Conservation (phyloP, 805 yeast species). For the Yamadazyma tumulicola region DNA sequence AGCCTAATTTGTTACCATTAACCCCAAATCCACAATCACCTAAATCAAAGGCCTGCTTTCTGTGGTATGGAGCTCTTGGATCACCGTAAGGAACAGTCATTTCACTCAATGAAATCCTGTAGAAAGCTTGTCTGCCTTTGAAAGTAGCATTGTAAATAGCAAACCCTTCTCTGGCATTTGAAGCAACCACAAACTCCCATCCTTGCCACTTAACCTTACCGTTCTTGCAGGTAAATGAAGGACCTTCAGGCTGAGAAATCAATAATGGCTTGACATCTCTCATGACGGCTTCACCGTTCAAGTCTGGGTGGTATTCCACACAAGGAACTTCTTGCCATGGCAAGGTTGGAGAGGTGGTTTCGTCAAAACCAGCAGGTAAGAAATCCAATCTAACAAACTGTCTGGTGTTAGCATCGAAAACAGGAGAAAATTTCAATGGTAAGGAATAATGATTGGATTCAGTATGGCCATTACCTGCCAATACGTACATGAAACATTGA, state of each 20-base stretch:
- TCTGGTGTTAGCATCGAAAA: constrained; percentile 57
- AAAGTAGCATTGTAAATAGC: constrained; percentile 69
- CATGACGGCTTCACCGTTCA: constrained; percentile 46
- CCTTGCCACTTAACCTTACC: constrained; percentile 74
- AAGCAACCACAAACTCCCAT: constrained; percentile 72
- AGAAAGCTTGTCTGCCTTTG: constrained; percentile 73
- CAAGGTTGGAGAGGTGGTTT: constrained; percentile 50
- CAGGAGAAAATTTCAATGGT: constrained; percentile 72
- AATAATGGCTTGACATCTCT: constrained; percentile 69
- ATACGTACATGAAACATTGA: constrained; percentile 73
- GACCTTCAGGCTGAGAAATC: constrained; percentile 74
- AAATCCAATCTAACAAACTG: constrained; percentile 70
- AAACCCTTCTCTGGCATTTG: constrained; percentile 76
- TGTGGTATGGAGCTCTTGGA: constrained; percentile 73
- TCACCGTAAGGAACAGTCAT: constrained; percentile 90
- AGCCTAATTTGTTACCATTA: constrained; percentile 60
- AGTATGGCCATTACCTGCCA: constrained; percentile 57
- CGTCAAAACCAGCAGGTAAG: constrained; percentile 71
- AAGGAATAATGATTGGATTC: constrained; percentile 75
- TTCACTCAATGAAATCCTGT: constrained; percentile 71
- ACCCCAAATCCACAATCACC: constrained; percentile 85
- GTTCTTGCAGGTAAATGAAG: constrained; percentile 60
- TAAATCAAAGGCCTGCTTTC: constrained; percentile 83
- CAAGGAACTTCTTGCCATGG: constrained; percentile 59
- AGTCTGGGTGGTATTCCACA: constrained; percentile 72